Conservation (phyloP, 1,139 yeast genomes). For the Candida tropicalis region DNA sequence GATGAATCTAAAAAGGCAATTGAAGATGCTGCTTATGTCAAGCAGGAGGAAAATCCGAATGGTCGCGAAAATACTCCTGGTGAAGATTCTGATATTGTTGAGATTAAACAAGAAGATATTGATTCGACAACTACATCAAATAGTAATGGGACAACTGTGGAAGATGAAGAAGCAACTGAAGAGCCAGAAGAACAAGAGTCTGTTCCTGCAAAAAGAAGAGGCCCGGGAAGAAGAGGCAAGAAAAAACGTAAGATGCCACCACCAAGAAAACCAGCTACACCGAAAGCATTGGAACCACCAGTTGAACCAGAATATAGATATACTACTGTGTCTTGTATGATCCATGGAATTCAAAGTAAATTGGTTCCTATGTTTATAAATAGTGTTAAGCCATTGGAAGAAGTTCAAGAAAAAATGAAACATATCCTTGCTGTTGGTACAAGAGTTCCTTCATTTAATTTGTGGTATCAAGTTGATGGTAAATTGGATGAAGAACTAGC, state of each 20-base stretch:
- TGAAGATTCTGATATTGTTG: conserved; percentile 1
- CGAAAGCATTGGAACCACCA: conserved; percentile 31
- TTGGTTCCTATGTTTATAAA: conserved; percentile 70
- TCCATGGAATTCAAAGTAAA: conserved; percentile 65
- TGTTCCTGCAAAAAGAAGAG: conserved; percentile 21
- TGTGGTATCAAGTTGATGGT: conserved; percentile 89
- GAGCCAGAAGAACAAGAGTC: conserved; percentile 2
- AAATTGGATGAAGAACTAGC: conserved; percentile 64
- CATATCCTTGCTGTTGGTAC: conserved; percentile 61
- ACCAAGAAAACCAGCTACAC: conserved; percentile 24
- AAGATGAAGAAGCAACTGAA: conserved; percentile 13
- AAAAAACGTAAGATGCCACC: conserved; percentile 24
- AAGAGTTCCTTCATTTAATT: conserved; percentile 60
- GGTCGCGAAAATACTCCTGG: not conserved
- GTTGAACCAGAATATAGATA: conserved; percentile 46
- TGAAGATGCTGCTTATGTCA: conserved; percentile 14
- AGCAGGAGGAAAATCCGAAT: not conserved
- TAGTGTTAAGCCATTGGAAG: conserved; percentile 61
- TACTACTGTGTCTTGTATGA: conserved; percentile 65
- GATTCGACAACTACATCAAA: conserved; percentile 2
- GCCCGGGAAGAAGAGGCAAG: conserved; percentile 25
- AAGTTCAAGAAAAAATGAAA: conserved; percentile 64
- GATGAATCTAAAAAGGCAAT: conserved; percentile 44
- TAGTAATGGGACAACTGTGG: conserved; percentile 7
- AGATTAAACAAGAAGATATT: conserved; percentile 10